phyloP scores from a whole-genome alignment of 306 rosid species.

The Delonix regia region DNA sequence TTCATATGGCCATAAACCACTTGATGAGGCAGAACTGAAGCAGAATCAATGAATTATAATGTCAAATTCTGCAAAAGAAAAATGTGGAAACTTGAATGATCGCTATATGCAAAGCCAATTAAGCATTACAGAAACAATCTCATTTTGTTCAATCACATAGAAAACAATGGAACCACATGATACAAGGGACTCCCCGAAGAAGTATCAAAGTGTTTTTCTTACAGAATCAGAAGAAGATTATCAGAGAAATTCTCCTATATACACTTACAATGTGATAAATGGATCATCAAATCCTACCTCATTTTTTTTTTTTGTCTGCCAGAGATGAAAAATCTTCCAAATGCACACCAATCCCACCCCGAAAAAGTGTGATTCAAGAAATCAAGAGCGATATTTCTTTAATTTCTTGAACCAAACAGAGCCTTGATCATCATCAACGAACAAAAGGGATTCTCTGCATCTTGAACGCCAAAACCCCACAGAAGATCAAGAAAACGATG shows the following conservation, averaged over 20 bases:
- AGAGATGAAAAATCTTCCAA: neutral
- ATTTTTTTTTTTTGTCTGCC: neutral
- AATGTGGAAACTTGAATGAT: neutral
- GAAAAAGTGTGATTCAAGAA: neutral
- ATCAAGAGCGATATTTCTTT: neutral
- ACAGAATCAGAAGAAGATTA: neutral
- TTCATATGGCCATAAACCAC: neutral
- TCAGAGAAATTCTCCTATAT: neutral
- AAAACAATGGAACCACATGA: neutral
- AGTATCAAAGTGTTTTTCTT: neutral
- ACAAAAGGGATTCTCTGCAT: constrained; percentile 27
- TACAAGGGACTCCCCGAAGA: neutral
- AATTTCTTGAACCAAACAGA: neutral
- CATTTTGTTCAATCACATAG: neutral
- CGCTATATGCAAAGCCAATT: neutral
- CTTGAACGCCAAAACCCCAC: constrained; percentile 34
- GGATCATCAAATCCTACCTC: neutral
- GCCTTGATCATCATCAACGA: neutral
- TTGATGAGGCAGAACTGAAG: neutral
- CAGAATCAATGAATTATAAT: neutral
- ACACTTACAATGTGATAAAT: neutral
- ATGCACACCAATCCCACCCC: too few relatives aligned
- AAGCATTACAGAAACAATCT: neutral
- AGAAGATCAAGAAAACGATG: constrained; percentile 38
- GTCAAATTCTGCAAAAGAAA: neutral